A percentile compares a stretch with the other conserved stretches of the same genome.
Evolutionary conservation across 2,329 filamentous ascomycete species (phyloP).

Genomic region (Aspergillus aculeatus): DNA sequence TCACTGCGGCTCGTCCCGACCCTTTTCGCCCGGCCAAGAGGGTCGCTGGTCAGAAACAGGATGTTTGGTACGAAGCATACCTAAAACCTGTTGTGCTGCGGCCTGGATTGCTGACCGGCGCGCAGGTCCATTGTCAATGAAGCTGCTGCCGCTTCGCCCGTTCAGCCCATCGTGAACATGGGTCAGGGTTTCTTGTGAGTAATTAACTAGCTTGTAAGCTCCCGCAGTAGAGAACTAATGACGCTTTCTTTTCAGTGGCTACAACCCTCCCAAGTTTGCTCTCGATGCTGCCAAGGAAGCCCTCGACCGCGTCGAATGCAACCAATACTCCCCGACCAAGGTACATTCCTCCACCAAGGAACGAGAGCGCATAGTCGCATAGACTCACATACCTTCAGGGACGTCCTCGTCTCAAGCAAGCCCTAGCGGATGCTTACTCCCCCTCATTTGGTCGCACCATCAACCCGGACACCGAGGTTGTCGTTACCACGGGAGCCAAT

Average conservation of each 20-base stretch:
- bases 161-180: conserved; percentile 68
- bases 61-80: conserved; percentile 46
- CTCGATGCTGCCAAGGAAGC: conserved; percentile 87
- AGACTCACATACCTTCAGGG: conserved; percentile 52
- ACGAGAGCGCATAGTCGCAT: background rate
- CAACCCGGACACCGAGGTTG: conserved; percentile 88
- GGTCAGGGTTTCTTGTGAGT: conserved; percentile 61
- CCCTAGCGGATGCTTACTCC: conserved; percentile 87
- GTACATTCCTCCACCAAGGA: conserved; percentile 33
- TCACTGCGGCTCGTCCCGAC: conserved; percentile 37
- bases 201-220: too few species aligned
- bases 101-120: conserved; percentile 13
- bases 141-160: conserved; percentile 61
- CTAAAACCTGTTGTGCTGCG: background rate
- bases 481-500: conserved; percentile 73
- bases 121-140: conserved; percentile 66
- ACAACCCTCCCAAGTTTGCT: conserved; percentile 90
- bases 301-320: conserved; percentile 89
- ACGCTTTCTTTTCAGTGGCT: conserved; percentile 55
- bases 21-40: conserved; percentile 48
- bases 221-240: background rate
- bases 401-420: conserved; percentile 85
- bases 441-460: conserved; percentile 80
- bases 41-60: conserved; percentile 51
- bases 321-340: conserved; percentile 96